Percentiles rank a stretch among this genome's conserved stretches.
Evolutionary conservation across 176 grass and related monocot species (phyloP).

Genomic region (Aegilops umbellulata): DNA sequence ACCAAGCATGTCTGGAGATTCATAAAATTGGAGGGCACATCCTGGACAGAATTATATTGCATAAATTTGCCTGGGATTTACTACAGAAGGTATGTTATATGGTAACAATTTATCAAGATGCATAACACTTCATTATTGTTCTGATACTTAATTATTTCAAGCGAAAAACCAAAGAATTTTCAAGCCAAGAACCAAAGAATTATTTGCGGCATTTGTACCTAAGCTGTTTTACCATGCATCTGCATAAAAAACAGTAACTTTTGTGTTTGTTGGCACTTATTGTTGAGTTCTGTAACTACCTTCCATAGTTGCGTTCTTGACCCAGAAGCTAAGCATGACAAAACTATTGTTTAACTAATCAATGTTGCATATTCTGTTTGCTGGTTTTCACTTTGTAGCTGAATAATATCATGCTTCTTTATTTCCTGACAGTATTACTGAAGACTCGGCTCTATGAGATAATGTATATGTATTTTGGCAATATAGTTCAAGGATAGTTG

Average conservation of each 20-base stretch:
- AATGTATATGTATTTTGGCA: neutral
- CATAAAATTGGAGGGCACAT: slow-evolving; percentile 98
- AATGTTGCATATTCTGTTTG: neutral
- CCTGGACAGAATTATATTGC: slow-evolving; percentile 76
- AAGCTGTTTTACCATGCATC: slow-evolving; percentile 20
- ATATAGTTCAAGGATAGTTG: neutral
- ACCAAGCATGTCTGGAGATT: slow-evolving; percentile 93
- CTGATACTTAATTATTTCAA: neutral
- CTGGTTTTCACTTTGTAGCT: neutral
- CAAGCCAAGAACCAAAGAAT: neutral
- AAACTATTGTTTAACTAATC: neutral
- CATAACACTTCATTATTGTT: slow-evolving; percentile 24
- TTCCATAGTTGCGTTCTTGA: neutral
- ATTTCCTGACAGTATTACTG: neutral
- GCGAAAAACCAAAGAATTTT: neutral
- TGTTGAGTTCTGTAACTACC: neutral
- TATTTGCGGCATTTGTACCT: slow-evolving; percentile 11
- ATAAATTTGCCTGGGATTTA: slow-evolving; percentile 85
- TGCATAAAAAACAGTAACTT: neutral
- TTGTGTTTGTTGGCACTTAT: neutral
- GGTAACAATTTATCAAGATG: slow-evolving; percentile 8
- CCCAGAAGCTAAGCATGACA: slow-evolving; percentile 7
- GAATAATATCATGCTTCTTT: neutral
- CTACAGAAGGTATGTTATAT: slow-evolving; percentile 71
- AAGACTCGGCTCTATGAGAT: neutral